Conservation (phyloP, 805 yeast genomes). For the Saccharomycopsis fibuligera region DNA sequence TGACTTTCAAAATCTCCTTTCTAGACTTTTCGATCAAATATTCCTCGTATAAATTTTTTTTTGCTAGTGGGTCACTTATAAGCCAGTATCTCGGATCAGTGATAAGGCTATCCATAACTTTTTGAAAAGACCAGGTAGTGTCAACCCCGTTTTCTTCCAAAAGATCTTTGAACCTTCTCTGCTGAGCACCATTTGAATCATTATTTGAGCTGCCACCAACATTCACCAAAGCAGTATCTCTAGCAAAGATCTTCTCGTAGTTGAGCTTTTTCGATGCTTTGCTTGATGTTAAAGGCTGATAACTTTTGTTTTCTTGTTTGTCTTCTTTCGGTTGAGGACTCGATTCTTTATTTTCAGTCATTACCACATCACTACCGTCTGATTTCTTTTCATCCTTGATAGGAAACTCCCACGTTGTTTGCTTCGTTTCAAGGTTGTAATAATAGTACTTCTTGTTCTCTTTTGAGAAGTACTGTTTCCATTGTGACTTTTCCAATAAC, state of each 20-base stretch:
- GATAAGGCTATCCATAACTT: slow-evolving; percentile 53
- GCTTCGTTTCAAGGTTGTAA: slow-evolving; percentile 55
- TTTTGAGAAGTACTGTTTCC: slow-evolving; percentile 43
- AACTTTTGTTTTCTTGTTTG: neutral
- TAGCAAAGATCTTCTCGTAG: neutral
- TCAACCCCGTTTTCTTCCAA: slow-evolving; percentile 53
- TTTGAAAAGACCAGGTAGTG: slow-evolving; percentile 68
- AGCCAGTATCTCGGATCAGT: slow-evolving; percentile 63
- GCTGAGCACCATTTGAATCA: slow-evolving; percentile 24
- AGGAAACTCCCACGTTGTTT: slow-evolving; percentile 82
- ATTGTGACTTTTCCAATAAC: slow-evolving; percentile 46
- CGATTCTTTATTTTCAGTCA: neutral
- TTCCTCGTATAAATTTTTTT: slow-evolving; percentile 59
- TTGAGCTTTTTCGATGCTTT: neutral
- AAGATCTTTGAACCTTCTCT: slow-evolving; percentile 43
- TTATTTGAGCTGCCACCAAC: slow-evolving; percentile 22
- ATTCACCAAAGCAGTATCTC: slow-evolving; percentile 20
- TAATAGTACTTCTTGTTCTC: slow-evolving; percentile 62
- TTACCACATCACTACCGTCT: neutral
- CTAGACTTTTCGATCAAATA: slow-evolving; percentile 46
- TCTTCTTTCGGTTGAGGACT: neutral
- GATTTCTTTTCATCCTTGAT: slow-evolving; percentile 33
- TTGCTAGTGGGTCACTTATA: slow-evolving; percentile 50
- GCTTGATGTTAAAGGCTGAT: too few species aligned
- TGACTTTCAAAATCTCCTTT: slow-evolving; percentile 47